Conservation (phyloP, 2,329 filamentous ascomycete genomes). For the Fusarium sp. region DNA sequence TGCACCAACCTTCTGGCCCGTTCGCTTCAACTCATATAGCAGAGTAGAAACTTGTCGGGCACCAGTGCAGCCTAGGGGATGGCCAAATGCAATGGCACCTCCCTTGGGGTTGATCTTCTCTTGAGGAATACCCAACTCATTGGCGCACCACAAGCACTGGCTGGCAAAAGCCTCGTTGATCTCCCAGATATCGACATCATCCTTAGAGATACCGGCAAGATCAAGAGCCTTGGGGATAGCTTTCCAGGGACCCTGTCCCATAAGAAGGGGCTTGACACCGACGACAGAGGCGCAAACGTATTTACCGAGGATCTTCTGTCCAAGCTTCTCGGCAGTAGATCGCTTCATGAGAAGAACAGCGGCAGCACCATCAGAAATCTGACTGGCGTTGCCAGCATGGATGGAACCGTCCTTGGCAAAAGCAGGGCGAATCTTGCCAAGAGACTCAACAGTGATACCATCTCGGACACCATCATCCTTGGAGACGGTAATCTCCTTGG, state of each 20-base stretch:
- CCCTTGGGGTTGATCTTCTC: constrained; percentile 98
- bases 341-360: constrained; percentile 97
- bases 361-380: constrained; percentile 95
- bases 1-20: constrained; percentile 85
- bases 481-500: constrained; percentile 83
- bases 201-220: constrained; percentile 85
- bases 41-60: constrained; percentile 93
- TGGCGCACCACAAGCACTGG: constrained; percentile 93
- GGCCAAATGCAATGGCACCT: constrained; percentile 94
- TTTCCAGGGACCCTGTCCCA: constrained; percentile 96
- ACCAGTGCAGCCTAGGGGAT: constrained; percentile 94
- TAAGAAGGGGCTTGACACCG: constrained; percentile 91
- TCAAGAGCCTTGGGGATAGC: constrained; percentile 93
- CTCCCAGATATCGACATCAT: constrained; percentile 97
- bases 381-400: constrained; percentile 95
- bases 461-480: constrained; percentile 89
- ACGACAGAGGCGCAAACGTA: constrained; percentile 88
- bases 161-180: constrained; percentile 99
- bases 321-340: constrained; percentile 86
- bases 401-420: constrained; percentile 94
- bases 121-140: constrained; percentile 83
- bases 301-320: constrained; percentile 92
- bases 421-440: constrained; percentile 90
- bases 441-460: constrained; percentile 86
- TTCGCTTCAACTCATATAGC: constrained; percentile 89